Conservation (phyloP, 352 stramenopile species). For the Phytophthora agathidicida region DNA sequence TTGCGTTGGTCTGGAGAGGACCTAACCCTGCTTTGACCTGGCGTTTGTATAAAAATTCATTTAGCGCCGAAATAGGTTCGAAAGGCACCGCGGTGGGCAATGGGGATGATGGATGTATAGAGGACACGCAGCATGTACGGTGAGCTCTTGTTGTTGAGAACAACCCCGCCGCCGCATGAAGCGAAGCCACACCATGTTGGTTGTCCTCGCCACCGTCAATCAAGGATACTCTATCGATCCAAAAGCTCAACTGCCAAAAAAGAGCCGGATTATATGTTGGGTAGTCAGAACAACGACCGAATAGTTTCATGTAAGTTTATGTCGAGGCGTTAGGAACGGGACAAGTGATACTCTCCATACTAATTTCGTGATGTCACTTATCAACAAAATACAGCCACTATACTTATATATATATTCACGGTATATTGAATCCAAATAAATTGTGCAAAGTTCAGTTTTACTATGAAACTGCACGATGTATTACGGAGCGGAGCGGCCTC, state of each 20-base stretch:
- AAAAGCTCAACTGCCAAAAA: slow-evolving; percentile 6
- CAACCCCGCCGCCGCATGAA: too few species aligned
- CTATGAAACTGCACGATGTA: not conserved
- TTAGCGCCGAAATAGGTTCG: slow-evolving; percentile 9
- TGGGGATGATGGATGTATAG: too few species aligned
- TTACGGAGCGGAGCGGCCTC: not conserved
- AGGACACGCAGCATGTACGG: too few species aligned
- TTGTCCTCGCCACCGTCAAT: too few species aligned
- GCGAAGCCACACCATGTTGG: too few species aligned
- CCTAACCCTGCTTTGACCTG: too few species aligned
- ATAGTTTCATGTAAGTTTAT: slow-evolving; percentile 3
- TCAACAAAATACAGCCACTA: too few species aligned
- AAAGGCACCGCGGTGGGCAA: not conserved
- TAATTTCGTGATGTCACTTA: not conserved
- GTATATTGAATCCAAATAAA: not conserved
- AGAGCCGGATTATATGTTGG: slow-evolving; percentile 6
- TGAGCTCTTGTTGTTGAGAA: too few species aligned
- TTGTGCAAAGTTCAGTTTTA: not conserved
- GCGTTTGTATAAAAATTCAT: not conserved
- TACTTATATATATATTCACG: too few species aligned
- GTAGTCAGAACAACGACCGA: slow-evolving; percentile 2
- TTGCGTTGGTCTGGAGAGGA: too few species aligned
- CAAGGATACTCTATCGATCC: too few species aligned
- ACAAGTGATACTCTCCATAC: not conserved
- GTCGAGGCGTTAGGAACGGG: slow-evolving; percentile 1